These are phyloP conservation scores for Flaveria robusta DNA, from an alignment of 129 eudicot genomes.

Conservation along the genomic window DNA sequence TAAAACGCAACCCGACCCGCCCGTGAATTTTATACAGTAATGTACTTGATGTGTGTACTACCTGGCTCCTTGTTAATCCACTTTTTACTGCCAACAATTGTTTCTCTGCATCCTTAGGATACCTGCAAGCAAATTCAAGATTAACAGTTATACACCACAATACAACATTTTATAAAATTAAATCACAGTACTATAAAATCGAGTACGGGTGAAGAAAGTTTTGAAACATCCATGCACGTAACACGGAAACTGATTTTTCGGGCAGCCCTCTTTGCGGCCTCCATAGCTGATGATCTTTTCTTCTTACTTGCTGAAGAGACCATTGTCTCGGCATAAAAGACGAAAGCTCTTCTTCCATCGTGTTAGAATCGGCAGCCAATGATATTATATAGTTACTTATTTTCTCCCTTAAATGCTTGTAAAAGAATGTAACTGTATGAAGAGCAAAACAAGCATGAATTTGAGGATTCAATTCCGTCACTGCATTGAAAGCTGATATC, in stretches of 20 bases:
- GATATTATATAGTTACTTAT: conserved; percentile 78
- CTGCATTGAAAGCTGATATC: conserved; percentile 85
- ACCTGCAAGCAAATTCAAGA: conserved; percentile 48
- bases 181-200: not conserved
- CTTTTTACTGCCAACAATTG: conserved; percentile 92
- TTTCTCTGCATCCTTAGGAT: conserved; percentile 97
- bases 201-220: conserved; percentile 97
- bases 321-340: conserved; percentile 82
- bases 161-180: not conserved
- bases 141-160: not conserved
- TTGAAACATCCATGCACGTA: conserved; percentile 98
- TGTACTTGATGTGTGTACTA: conserved; percentile 28
- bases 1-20: too few species aligned
- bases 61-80: conserved; percentile 94
- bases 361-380: conserved; percentile 45
- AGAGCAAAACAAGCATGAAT: conserved; percentile 80
- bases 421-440: conserved; percentile 66
- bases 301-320: conserved; percentile 82
- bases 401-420: conserved; percentile 73
- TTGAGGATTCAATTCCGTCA: conserved; percentile 85
- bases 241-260: conserved; percentile 82
- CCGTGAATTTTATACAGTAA: not conserved
- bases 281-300: conserved; percentile 88
- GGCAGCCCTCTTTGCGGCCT: conserved; percentile 98
- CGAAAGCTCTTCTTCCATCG: conserved; percentile 52